Percentiles rank a stretch among this genome's conserved stretches.
These are phyloP conservation scores for Spathaspora hagerdaliae DNA, from an alignment of 805 yeast genomes.

Conservation along the genomic window DNA sequence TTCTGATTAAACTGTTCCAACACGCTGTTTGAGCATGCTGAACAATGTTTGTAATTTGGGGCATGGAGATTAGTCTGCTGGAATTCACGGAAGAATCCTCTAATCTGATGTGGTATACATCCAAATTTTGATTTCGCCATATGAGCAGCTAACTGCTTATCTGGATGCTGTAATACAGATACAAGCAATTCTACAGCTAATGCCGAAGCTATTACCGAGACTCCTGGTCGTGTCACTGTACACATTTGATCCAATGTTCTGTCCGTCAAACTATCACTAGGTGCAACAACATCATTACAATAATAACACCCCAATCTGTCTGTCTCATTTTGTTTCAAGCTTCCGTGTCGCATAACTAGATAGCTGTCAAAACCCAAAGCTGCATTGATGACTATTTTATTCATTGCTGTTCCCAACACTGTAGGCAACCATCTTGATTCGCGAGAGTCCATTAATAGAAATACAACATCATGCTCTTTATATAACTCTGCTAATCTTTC, in stretches of 20 bases:
- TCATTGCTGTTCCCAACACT: conserved; percentile 60
- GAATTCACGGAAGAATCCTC: conserved; percentile 77
- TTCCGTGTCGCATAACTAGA: conserved; percentile 92
- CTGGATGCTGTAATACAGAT: conserved; percentile 65
- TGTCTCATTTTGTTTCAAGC: conserved; percentile 18
- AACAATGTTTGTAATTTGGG: conserved; percentile 72
- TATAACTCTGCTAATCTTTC: conserved; percentile 51
- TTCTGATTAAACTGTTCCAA: conserved; percentile 43
- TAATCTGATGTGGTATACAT: conserved; percentile 78
- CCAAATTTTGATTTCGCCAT: conserved; percentile 47
- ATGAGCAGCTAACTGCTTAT: conserved; percentile 42
- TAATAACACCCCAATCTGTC: conserved; percentile 83
- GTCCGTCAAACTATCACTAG: conserved; percentile 81
- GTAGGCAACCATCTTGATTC: conserved; percentile 99
- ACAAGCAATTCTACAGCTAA: conserved; percentile 81
- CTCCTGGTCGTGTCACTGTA: conserved; percentile 97
- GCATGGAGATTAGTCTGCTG: conserved; percentile 62
- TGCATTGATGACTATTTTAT: conserved; percentile 80
- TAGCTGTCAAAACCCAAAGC: conserved; percentile 95
- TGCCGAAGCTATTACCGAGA: conserved; percentile 82
- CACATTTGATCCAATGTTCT: conserved; percentile 97
- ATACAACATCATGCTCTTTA: conserved; percentile 68
- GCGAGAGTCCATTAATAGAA: conserved; percentile 86
- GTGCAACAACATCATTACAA: conserved; percentile 95
- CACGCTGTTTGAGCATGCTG: conserved; percentile 76